Conservation (phyloP, 306 rosid genomes). For the barrel medic (Medicago truncatula) region DNA sequence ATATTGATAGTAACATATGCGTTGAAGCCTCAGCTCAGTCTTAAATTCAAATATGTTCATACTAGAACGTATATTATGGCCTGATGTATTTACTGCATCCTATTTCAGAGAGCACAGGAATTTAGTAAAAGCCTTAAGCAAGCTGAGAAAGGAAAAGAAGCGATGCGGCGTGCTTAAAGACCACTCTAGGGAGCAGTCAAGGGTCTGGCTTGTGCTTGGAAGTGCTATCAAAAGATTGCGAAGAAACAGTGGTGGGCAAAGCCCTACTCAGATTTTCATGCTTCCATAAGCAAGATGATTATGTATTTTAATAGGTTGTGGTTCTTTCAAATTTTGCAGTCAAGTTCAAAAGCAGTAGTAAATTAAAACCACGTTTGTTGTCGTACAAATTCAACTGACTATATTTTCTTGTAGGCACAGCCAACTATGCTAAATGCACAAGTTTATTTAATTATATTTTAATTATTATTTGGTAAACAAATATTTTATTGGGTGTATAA, state of each 20-base stretch:
- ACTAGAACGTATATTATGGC: background rate
- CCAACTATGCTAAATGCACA: constrained; percentile 30
- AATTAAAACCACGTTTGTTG: constrained; percentile 49
- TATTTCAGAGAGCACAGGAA: constrained; percentile 74
- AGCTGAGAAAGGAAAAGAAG: constrained; percentile 61
- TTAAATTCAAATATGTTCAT: constrained; percentile 25
- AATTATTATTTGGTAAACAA: constrained; percentile 2
- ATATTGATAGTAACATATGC: background rate
- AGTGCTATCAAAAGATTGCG: constrained; percentile 53
- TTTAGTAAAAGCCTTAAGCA: constrained; percentile 63
- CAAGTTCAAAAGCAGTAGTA: constrained; percentile 47
- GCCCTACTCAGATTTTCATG: constrained; percentile 46
- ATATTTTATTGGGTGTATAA: background rate
- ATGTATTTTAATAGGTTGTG: constrained; percentile 60
- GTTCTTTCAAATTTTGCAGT: constrained; percentile 62
- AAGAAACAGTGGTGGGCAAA: constrained; percentile 54
- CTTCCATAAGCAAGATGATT: constrained; percentile 47
- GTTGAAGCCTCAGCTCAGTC: constrained; percentile 25
- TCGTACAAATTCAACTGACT: constrained; percentile 41
- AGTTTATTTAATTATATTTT: constrained; percentile 11
- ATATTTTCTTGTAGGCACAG: constrained; percentile 25
- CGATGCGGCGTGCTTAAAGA: constrained; percentile 49
- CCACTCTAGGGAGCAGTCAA: constrained; percentile 44
- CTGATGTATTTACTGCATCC: constrained; percentile 27
- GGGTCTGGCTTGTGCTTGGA: constrained; percentile 45